phyloP scores from a whole-genome alignment of 2,329 filamentous ascomycete genomes.

The Plenodomus lindquistii region DNA sequence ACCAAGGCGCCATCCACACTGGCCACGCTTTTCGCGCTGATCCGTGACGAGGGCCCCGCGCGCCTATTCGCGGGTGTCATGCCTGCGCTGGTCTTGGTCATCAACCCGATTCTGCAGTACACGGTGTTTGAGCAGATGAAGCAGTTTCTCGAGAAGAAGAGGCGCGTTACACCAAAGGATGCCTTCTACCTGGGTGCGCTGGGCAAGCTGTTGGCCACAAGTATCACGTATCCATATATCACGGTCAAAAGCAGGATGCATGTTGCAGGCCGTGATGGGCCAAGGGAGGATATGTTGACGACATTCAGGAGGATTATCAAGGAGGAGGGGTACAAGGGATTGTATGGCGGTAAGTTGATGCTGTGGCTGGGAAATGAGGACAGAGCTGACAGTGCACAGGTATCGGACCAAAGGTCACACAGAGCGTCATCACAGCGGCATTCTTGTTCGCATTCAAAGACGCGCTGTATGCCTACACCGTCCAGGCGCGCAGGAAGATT shows the following conservation, averaged over 20 bases:
- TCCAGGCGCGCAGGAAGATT: slow-evolving; percentile 62
- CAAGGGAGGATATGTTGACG: slow-evolving; percentile 77
- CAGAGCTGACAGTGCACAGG: slow-evolving; percentile 57
- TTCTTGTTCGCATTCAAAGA: slow-evolving; percentile 99
- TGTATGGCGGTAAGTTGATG: slow-evolving; percentile 78
- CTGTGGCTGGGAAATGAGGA: neutral
- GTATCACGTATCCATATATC: slow-evolving; percentile 96
- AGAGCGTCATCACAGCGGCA: slow-evolving; percentile 94
- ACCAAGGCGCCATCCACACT: slow-evolving; percentile 71
- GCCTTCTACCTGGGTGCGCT: slow-evolving; percentile 91
- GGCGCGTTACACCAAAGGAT: slow-evolving; percentile 78
- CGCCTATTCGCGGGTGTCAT: slow-evolving; percentile 91
- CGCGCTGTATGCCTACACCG: slow-evolving; percentile 82
- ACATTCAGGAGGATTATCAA: slow-evolving; percentile 77
- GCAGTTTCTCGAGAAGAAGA: slow-evolving; percentile 78
- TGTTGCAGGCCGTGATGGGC: slow-evolving; percentile 76
- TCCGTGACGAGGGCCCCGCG: slow-evolving; percentile 80
- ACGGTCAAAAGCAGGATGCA: slow-evolving; percentile 99
- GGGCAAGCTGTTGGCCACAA: slow-evolving; percentile 92
- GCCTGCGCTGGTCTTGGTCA: slow-evolving; percentile 88
- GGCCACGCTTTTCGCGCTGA: slow-evolving; percentile 76
- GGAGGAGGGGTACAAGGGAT: slow-evolving; percentile 87
- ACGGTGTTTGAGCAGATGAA: slow-evolving; percentile 99
- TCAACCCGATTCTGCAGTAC: slow-evolving; percentile 98
- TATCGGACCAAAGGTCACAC: slow-evolving; percentile 93